Evolutionary conservation across 2,329 filamentous ascomycete species (phyloP).

Genomic region (Lachnellula occidentalis): DNA sequence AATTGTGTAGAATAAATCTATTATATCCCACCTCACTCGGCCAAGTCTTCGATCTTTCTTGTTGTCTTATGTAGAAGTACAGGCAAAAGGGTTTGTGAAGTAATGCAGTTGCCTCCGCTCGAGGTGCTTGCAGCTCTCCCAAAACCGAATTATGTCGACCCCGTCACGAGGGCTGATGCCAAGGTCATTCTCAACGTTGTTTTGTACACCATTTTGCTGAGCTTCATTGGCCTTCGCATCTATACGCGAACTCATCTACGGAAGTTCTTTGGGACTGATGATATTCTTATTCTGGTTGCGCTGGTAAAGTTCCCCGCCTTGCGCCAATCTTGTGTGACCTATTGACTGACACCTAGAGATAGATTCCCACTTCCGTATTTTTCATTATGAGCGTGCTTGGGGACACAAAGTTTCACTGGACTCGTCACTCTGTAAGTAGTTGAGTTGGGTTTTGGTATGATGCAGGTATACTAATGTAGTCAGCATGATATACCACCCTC

Average conservation of each 20-base stretch:
- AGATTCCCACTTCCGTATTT: slow-evolving; percentile 35
- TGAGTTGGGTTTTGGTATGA: background rate
- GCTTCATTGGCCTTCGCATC: slow-evolving; percentile 40
- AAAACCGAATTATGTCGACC: slow-evolving; percentile 41
- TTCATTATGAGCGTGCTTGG: slow-evolving; percentile 33
- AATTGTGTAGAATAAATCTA: no score
- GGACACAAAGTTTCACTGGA: slow-evolving; percentile 33
- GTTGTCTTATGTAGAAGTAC: background rate
- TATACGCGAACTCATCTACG: slow-evolving; percentile 41
- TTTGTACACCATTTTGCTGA: slow-evolving; percentile 34
- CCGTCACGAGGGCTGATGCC: slow-evolving; percentile 38
- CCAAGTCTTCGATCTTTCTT: background rate
- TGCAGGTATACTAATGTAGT: background rate
- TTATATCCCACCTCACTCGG: background rate
- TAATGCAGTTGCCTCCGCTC: slow-evolving; percentile 21
- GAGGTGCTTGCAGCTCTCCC: slow-evolving; percentile 29
- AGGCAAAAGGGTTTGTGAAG: background rate
- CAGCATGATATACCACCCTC: slow-evolving; percentile 35
- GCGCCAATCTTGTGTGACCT: background rate
- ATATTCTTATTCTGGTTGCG: slow-evolving; percentile 39
- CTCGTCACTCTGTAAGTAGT: slow-evolving; percentile 29
- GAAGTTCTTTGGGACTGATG: slow-evolving; percentile 42
- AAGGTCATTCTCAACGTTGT: slow-evolving; percentile 39
- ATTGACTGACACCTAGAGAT: background rate
- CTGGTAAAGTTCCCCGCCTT: slow-evolving; percentile 25